These are phyloP conservation scores for Diaporthe vexans DNA, from an alignment of 2,329 filamentous ascomycete genomes.

Conservation along the genomic window DNA sequence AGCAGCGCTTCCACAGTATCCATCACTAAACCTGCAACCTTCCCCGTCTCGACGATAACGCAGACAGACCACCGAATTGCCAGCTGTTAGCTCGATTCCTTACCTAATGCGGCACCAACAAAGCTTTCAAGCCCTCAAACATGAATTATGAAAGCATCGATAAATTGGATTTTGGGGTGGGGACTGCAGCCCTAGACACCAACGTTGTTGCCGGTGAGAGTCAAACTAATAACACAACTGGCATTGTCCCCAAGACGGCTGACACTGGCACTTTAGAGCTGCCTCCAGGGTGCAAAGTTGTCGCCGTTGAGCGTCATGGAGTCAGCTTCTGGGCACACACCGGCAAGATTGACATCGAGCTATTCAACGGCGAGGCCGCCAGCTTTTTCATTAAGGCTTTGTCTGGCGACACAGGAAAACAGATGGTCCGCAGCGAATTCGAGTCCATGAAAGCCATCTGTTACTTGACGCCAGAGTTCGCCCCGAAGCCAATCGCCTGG, in stretches of 20 bases:
- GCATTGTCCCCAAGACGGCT: neutral
- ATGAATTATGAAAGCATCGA: constrained; percentile 27
- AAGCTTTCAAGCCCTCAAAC: neutral
- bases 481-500: too few relatives aligned
- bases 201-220: constrained; percentile 43
- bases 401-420: too few relatives aligned
- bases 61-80: neutral
- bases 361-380: too few relatives aligned
- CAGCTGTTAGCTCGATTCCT: neutral
- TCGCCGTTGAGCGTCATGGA: constrained; percentile 50
- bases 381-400: too few relatives aligned
- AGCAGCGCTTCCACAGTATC: neutral
- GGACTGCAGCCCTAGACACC: constrained; percentile 46
- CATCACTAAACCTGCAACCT: too few relatives aligned
- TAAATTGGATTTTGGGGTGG: constrained; percentile 44
- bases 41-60: too few relatives aligned
- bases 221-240: neutral
- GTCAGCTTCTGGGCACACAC: constrained; percentile 52
- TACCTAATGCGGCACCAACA: neutral
- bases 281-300: constrained; percentile 50
- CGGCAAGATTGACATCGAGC: too few relatives aligned
- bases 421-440: too few relatives aligned
- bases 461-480: too few relatives aligned
- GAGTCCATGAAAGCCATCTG: too few relatives aligned
- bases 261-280: constrained; percentile 45